phyloP scores from a whole-genome alignment of 495 filamentous ascomycete genomes.

The Talaromyces thailandensis region DNA sequence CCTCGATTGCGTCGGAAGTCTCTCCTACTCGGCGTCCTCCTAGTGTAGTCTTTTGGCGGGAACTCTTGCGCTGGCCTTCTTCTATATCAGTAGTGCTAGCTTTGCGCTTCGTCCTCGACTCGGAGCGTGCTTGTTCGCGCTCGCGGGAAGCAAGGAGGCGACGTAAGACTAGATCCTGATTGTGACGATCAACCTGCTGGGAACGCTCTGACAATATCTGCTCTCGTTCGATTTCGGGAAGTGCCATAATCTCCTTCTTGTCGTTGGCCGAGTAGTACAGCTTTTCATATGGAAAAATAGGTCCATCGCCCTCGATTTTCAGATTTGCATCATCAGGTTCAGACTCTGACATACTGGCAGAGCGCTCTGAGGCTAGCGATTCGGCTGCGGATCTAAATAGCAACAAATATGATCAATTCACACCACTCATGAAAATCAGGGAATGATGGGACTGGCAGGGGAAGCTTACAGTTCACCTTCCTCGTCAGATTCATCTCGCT shows the following conservation, averaged over 20 bases:
- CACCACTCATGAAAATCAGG: background rate
- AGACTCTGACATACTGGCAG: constrained; percentile 84
- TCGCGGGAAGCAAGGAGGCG: constrained; percentile 64
- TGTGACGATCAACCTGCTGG: constrained; percentile 66
- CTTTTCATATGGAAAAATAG: constrained; percentile 80
- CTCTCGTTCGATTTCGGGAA: constrained; percentile 87
- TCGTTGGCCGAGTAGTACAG: constrained; percentile 73
- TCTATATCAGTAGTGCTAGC: constrained; percentile 66
- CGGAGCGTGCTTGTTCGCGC: constrained; percentile 43
- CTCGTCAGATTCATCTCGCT: constrained; percentile 57
- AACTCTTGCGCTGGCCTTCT: constrained; percentile 65
- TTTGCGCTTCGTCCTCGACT: constrained; percentile 73
- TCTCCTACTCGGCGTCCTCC: constrained; percentile 73
- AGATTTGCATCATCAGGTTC: constrained; percentile 61
- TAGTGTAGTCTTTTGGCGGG: constrained; percentile 69
- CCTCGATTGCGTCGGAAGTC: constrained; percentile 65
- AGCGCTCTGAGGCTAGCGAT: constrained; percentile 70
- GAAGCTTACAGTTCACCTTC: constrained; percentile 77
- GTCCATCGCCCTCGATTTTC: constrained; percentile 46
- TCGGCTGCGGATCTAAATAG: constrained; percentile 47
- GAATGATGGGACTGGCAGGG: background rate
- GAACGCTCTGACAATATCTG: constrained; percentile 80
- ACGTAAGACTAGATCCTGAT: constrained; percentile 78
- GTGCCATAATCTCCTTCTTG: constrained; percentile 70
- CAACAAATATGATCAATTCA: background rate